Evolutionary conservation across 306 rosid genomes (phyloP).

Genomic region (Vigna unguiculata): DNA sequence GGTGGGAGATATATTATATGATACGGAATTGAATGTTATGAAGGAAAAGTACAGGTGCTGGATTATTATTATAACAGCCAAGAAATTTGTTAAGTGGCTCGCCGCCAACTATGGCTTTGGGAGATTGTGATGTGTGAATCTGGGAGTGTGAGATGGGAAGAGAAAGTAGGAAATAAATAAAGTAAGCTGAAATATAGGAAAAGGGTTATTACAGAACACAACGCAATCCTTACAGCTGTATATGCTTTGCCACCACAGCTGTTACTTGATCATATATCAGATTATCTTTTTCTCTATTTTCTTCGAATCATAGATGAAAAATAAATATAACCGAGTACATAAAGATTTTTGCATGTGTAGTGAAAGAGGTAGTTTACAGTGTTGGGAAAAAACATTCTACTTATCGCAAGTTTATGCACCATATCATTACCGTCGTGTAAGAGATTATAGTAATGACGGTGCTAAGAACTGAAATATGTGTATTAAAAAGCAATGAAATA

Average conservation of each 20-base stretch:
- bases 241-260: conserved; percentile 44
- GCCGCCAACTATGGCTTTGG: conserved; percentile 49
- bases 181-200: conserved; percentile 14
- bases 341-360: too few species aligned
- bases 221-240: conserved; percentile 43
- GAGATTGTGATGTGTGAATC: conserved; percentile 31
- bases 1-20: neutral
- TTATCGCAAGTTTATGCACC: too few species aligned
- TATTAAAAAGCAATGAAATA: too few species aligned
- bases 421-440: too few species aligned
- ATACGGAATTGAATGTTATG: neutral
- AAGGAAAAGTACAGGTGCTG: conserved; percentile 49
- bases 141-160: conserved; percentile 33
- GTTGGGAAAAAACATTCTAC: too few species aligned
- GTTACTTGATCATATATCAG: conserved; percentile 33
- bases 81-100: conserved; percentile 30
- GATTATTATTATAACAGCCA: conserved; percentile 37
- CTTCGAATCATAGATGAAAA: neutral
- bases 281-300: conserved; percentile 28
- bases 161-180: neutral
- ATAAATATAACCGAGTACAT: too few species aligned
- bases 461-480: too few species aligned
- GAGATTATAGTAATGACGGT: too few species aligned
- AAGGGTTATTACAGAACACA: neutral
- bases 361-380: too few species aligned